A percentile compares a stretch with the other conserved stretches of the same genome.
These are phyloP conservation scores for Puccinia polysora DNA, from an alignment of 1,284 basidiomycete genomes.

Conservation along the genomic window DNA sequence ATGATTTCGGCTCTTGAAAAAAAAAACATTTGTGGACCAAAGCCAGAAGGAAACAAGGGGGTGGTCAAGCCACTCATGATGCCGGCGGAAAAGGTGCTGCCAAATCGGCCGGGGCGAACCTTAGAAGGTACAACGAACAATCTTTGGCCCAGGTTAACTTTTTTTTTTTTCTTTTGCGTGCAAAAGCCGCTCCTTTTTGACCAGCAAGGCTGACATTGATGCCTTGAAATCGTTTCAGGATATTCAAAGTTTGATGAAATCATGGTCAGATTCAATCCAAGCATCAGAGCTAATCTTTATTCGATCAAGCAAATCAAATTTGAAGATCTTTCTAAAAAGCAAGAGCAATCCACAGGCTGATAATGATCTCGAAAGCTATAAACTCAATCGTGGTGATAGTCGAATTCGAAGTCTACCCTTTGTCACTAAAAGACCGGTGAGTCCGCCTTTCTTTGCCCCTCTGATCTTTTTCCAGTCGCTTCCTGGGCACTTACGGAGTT, in stretches of 20 bases:
- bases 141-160: constrained; percentile 74
- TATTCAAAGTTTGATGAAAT: constrained; percentile 70
- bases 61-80: constrained; percentile 86
- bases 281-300: constrained; percentile 82
- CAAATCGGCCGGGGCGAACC: constrained; percentile 86
- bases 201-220: not conserved
- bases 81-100: constrained; percentile 79
- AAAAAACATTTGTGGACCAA: too few species aligned
- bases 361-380: constrained; percentile 51
- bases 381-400: constrained; percentile 57
- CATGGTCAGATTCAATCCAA: constrained; percentile 78
- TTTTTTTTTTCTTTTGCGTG: constrained; percentile 42
- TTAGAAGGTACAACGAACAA: constrained; percentile 92
- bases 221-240: constrained; percentile 59
- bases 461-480: not conserved
- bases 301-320: constrained; percentile 72
- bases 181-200: not conserved
- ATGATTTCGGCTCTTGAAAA: too few species aligned
- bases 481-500: not conserved
- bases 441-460: constrained; percentile 50
- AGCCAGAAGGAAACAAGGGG: constrained; percentile 97
- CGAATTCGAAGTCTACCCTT: constrained; percentile 84
- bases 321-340: constrained; percentile 78
- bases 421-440: constrained; percentile 80
- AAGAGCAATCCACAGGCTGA: constrained; percentile 64